A percentile compares a stretch with the other conserved stretches of the same genome.
phyloP scores from a whole-genome alignment of 2,329 filamentous ascomycete genomes.

The Cercospora berteroae region DNA sequence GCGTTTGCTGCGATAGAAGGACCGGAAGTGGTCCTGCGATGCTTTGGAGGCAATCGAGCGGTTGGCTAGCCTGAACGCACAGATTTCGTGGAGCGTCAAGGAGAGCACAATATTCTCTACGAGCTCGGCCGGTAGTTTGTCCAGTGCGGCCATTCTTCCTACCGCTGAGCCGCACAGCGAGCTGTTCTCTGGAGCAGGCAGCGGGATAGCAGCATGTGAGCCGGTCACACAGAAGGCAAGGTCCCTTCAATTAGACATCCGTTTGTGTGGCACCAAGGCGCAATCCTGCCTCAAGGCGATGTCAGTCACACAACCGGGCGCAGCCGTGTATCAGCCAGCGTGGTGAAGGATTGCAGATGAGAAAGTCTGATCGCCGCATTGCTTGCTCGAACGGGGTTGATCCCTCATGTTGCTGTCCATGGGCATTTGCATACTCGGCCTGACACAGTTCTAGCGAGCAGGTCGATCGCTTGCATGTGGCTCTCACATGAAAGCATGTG shows the following conservation, averaged over 20 bases:
- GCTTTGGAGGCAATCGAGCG: conserved; percentile 12
- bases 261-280: not conserved
- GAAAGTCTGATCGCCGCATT: not conserved
- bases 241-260: not conserved
- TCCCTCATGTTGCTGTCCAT: not conserved
- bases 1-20: conserved; percentile 11
- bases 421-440: not conserved
- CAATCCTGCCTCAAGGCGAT: not conserved
- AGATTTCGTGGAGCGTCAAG: conserved; percentile 8
- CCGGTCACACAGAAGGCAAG: not conserved
- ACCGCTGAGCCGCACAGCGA: not conserved
- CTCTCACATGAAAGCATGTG: not conserved
- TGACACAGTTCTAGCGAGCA: not conserved
- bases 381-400: not conserved
- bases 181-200: not conserved
- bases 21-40: conserved; percentile 11
- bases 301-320: not conserved
- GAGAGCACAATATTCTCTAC: conserved; percentile 36
- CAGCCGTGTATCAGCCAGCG: not conserved
- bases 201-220: not conserved
- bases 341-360: not conserved
- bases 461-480: not conserved
- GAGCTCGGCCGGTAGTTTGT: conserved; percentile 54
- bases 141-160: not conserved
- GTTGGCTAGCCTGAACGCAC: conserved; percentile 9